Evolutionary conservation across 768 basidiomycete genomes (phyloP).

Genomic region (Hericium alpestre): DNA sequence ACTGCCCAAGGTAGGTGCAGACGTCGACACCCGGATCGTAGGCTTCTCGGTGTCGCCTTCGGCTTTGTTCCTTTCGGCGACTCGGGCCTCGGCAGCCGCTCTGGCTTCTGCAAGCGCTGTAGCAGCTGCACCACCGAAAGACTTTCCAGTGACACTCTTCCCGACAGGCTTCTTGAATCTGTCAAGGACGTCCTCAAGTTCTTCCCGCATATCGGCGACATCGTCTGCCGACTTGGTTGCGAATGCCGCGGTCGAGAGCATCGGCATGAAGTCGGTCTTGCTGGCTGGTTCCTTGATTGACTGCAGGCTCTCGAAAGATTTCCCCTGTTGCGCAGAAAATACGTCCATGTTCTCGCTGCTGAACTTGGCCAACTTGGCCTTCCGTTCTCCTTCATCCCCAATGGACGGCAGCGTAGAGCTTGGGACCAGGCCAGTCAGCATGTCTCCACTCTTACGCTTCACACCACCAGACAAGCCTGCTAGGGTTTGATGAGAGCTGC

Average conservation of each 20-base stretch:
- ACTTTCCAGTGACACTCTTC: slow-evolving; percentile 47
- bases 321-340: background rate
- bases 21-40: slow-evolving; percentile 1
- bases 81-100: slow-evolving; percentile 55
- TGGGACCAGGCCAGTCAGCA: slow-evolving; percentile 10
- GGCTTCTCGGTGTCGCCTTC: slow-evolving; percentile 19
- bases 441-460: slow-evolving; percentile 58
- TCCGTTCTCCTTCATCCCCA: slow-evolving; percentile 24
- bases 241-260: background rate
- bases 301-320: background rate
- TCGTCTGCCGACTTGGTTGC: slow-evolving; percentile 5
- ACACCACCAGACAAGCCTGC: slow-evolving; percentile 3
- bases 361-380: slow-evolving; percentile 40
- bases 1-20: background rate
- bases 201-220: background rate
- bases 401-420: background rate
- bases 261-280: background rate
- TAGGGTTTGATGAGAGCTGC: background rate
- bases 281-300: background rate
- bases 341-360: slow-evolving; percentile 16
- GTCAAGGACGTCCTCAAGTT: slow-evolving; percentile 45
- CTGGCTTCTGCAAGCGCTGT: slow-evolving; percentile 58
- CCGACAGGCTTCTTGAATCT: slow-evolving; percentile 65
- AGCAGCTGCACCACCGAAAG: slow-evolving; percentile 48
- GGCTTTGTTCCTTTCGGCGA: slow-evolving; percentile 53